phyloP scores from a whole-genome alignment of 768 basidiomycete species.

The Leccinum incarnatum region DNA sequence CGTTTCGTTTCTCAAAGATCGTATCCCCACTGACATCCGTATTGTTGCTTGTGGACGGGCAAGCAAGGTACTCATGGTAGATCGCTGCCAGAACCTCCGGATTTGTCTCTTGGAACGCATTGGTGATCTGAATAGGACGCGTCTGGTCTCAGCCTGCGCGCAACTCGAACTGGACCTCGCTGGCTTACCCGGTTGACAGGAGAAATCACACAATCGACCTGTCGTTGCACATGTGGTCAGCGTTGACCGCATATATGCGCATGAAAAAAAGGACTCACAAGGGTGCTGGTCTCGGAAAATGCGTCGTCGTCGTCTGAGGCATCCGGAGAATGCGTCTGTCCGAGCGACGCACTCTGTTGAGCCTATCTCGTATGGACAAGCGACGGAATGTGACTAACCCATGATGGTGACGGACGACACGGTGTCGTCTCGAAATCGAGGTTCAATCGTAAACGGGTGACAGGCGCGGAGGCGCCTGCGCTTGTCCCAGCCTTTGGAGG shows the following conservation, averaged over 20 bases:
- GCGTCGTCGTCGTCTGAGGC: neutral
- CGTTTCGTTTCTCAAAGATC: neutral
- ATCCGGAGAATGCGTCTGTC: neutral
- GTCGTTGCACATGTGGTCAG: neutral
- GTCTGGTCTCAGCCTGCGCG: neutral
- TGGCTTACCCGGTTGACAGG: neutral
- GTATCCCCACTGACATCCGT: conserved; percentile 1
- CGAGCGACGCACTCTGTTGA: neutral
- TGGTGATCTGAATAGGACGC: conserved; percentile 12
- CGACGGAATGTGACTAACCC: neutral
- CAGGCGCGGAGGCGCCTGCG: neutral
- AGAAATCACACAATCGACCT: neutral
- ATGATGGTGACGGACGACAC: neutral
- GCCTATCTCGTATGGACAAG: neutral
- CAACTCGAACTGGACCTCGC: neutral
- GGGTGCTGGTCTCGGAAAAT: conserved; percentile 15
- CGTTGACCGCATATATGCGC: neutral
- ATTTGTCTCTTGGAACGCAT: conserved; percentile 4
- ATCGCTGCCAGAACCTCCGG: conserved; percentile 7
- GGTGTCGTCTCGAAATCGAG: neutral
- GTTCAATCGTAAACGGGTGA: neutral
- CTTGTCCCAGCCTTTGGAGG: neutral
- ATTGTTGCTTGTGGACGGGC: neutral
- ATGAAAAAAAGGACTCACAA: conserved; percentile 5
- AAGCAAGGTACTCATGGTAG: conserved; percentile 9